phyloP scores from a whole-genome alignment of 2,329 filamentous ascomycete genomes.

The Bipolaris sorokiniana region DNA sequence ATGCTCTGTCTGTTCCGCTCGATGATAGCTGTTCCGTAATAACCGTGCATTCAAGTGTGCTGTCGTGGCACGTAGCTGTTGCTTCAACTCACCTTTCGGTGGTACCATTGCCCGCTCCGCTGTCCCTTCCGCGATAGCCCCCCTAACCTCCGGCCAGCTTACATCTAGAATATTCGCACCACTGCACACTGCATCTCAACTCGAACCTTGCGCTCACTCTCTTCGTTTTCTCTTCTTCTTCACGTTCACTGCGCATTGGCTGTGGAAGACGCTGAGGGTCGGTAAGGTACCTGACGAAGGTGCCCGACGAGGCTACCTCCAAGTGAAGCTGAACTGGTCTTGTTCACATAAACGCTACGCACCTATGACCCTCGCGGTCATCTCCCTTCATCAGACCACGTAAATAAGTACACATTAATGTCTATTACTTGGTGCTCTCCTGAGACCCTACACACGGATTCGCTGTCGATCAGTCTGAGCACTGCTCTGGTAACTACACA shows the following conservation, averaged over 20 bases:
- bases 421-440: constrained; percentile 2
- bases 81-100: constrained; percentile 11
- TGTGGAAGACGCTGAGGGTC: constrained; percentile 1
- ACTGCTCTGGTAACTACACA: background rate
- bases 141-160: constrained; percentile 11
- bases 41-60: constrained; percentile 4
- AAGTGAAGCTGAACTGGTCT: constrained; percentile 10
- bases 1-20: constrained; percentile 2
- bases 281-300: constrained; percentile 25
- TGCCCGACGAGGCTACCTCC: constrained; percentile 21
- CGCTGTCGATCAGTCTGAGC: background rate
- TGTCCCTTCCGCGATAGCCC: constrained; percentile 13
- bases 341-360: constrained; percentile 4
- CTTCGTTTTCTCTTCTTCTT: background rate
- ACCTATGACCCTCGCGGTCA: constrained; percentile 11
- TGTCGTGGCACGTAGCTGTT: constrained; percentile 19
- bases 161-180: constrained; percentile 12
- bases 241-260: background rate
- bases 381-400: background rate
- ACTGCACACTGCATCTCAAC: constrained; percentile 3
- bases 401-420: constrained; percentile 14
- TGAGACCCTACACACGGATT: background rate
- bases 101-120: constrained; percentile 18
- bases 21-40: constrained; percentile 6
- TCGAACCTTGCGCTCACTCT: background rate